These are phyloP conservation scores for Murraya paniculata DNA, from an alignment of 345 rosid species.

Conservation along the genomic window DNA sequence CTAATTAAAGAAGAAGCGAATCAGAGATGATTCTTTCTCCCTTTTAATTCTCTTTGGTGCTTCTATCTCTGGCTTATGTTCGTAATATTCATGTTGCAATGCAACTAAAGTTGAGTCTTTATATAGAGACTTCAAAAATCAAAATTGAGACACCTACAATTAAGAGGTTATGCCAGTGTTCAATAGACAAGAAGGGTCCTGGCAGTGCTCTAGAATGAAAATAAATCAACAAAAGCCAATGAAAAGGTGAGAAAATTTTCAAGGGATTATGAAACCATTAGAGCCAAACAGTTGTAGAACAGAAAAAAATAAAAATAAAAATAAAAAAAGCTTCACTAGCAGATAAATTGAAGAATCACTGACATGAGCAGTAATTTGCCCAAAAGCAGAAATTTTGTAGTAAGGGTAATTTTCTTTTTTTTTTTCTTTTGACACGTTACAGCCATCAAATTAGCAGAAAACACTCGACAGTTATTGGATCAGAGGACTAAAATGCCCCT, in stretches of 20 bases:
- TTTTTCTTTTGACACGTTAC: too few species aligned
- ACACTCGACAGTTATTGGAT: too few species aligned
- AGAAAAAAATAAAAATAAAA: too few species aligned
- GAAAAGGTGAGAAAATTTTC: neutral
- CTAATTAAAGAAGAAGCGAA: too few species aligned
- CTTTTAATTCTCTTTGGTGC: neutral
- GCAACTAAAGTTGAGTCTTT: neutral
- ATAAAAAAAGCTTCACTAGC: neutral
- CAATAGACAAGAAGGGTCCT: neutral
- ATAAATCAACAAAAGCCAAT: neutral
- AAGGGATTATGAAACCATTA: neutral
- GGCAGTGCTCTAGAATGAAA: neutral
- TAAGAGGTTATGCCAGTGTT: neutral
- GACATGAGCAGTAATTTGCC: neutral
- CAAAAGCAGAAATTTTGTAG: neutral
- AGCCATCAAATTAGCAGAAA: too few species aligned
- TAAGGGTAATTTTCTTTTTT: too few species aligned
- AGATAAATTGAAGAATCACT: neutral
- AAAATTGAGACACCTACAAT: neutral
- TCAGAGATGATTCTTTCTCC: too few species aligned
- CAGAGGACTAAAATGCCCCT: too few species aligned
- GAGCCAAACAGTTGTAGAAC: neutral
- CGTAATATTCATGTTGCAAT: neutral
- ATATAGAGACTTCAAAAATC: neutral
- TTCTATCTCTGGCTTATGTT: neutral